phyloP scores from a whole-genome alignment of 805 yeast species.

The Lipomyces starkeyi region DNA sequence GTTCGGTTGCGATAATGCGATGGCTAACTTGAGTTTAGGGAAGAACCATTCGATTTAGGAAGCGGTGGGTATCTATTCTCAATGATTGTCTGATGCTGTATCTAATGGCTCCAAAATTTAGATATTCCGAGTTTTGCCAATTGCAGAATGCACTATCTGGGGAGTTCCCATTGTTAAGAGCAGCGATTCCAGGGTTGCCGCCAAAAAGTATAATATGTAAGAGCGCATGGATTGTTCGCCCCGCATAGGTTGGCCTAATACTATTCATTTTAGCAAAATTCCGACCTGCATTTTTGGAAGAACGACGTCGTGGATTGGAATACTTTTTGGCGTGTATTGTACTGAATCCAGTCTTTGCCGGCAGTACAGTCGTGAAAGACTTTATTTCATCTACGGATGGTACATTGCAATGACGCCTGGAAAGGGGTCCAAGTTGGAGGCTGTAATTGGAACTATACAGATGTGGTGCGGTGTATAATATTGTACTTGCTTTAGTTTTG shows the following conservation, averaged over 20 bases:
- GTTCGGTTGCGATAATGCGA: not conserved
- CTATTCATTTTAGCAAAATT: conserved; percentile 39
- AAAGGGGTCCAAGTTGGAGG: not conserved
- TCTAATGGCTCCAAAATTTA: conserved; percentile 24
- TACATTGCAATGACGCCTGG: not conserved
- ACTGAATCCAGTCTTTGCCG: conserved; percentile 51
- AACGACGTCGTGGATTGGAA: conserved; percentile 53
- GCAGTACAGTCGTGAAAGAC: conserved; percentile 45
- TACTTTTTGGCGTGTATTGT: conserved; percentile 54
- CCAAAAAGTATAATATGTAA: conserved; percentile 49
- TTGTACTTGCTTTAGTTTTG: not conserved
- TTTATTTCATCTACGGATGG: conserved; percentile 40
- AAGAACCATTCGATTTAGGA: conserved; percentile 19
- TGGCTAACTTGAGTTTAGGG: conserved; percentile 10
- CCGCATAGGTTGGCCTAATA: conserved; percentile 33
- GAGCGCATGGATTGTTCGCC: conserved; percentile 13
- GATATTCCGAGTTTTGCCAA: conserved; percentile 68
- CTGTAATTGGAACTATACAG: not conserved
- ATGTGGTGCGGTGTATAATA: not conserved
- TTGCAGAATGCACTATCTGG: conserved; percentile 52
- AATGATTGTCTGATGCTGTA: not conserved
- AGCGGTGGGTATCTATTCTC: conserved; percentile 16
- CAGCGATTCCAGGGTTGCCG: conserved; percentile 55
- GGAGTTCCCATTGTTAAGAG: conserved; percentile 48
- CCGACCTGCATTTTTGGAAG: conserved; percentile 47